Conservation (phyloP, 352 stramenopile genomes). For the Globisporangium carolinianum region DNA sequence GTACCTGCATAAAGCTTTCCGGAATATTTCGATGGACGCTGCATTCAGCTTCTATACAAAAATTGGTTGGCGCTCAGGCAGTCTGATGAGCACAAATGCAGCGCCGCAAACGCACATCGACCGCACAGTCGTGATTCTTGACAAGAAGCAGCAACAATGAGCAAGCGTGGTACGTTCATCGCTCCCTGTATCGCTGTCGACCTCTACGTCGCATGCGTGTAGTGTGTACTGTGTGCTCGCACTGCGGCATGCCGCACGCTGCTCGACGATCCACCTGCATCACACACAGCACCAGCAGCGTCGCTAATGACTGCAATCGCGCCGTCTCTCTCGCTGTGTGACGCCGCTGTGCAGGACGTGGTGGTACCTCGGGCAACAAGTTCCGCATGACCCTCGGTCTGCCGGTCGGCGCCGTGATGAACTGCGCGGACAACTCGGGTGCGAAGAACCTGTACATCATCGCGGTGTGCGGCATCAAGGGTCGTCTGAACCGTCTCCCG, state of each 20-base stretch:
- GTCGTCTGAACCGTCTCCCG: constrained; percentile 98
- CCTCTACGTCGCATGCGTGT: too few species aligned
- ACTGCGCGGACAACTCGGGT: constrained; percentile 99
- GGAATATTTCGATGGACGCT: too few species aligned
- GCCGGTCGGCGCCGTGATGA: constrained; percentile 97
- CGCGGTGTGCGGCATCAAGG: constrained; percentile 98
- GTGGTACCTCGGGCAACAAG: constrained; percentile 97
- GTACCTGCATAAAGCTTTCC: too few species aligned
- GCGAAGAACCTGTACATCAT: constrained; percentile 99
- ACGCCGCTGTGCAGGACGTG: constrained; percentile 76
- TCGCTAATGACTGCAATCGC: background rate
- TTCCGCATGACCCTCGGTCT: constrained; percentile 99
- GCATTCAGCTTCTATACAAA: too few species aligned
- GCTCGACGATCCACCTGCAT: background rate
- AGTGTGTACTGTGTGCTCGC: background rate
- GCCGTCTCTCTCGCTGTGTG: background rate
- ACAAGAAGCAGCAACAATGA: constrained; percentile 82
- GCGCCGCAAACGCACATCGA: background rate
- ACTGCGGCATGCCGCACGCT: background rate
- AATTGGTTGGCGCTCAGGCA: background rate
- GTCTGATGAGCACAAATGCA: background rate
- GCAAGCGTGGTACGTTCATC: constrained; percentile 53
- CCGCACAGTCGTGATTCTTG: constrained; percentile 76
- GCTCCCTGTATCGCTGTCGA: background rate
- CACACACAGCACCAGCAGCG: background rate